These are phyloP conservation scores for Spongospora subterranea DNA, from an alignment of 208 protist genomes.

Conservation along the genomic window DNA sequence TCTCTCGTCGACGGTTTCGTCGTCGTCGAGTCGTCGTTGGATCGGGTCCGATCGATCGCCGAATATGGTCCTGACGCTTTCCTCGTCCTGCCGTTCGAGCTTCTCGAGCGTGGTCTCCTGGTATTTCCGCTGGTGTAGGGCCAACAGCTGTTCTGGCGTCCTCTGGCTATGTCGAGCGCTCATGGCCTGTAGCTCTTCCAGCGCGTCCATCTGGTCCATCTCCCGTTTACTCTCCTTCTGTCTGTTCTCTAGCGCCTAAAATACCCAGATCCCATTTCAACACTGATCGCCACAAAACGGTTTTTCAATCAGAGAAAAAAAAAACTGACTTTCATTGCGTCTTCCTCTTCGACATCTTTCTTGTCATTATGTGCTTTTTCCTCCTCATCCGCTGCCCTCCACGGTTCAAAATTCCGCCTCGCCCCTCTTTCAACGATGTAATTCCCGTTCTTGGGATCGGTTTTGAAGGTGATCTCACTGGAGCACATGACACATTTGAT, in stretches of 20 bases:
- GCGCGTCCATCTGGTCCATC: slow-evolving; percentile 45
- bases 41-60: not conserved
- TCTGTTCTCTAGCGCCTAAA: slow-evolving; percentile 12
- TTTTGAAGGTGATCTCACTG: slow-evolving; percentile 80
- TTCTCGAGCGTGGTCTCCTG: not conserved
- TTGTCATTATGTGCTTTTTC: not conserved
- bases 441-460: slow-evolving; percentile 82
- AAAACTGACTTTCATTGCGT: not conserved
- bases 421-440: slow-evolving; percentile 76
- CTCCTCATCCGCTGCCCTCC: slow-evolving; percentile 66
- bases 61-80: not conserved
- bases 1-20: not conserved
- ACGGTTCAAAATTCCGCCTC: slow-evolving; percentile 79
- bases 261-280: too few species aligned
- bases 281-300: not conserved
- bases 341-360: not conserved
- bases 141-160: not conserved
- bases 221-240: slow-evolving; percentile 27
- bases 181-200: slow-evolving; percentile 1
- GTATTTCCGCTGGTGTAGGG: slow-evolving; percentile 29
- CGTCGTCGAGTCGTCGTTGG: not conserved
- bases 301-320: not conserved
- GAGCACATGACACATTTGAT: slow-evolving; percentile 79
- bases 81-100: slow-evolving; percentile 21
- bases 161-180: slow-evolving; percentile 25